phyloP scores from a whole-genome alignment of 257 asterid species.

The Mentha longifolia region DNA sequence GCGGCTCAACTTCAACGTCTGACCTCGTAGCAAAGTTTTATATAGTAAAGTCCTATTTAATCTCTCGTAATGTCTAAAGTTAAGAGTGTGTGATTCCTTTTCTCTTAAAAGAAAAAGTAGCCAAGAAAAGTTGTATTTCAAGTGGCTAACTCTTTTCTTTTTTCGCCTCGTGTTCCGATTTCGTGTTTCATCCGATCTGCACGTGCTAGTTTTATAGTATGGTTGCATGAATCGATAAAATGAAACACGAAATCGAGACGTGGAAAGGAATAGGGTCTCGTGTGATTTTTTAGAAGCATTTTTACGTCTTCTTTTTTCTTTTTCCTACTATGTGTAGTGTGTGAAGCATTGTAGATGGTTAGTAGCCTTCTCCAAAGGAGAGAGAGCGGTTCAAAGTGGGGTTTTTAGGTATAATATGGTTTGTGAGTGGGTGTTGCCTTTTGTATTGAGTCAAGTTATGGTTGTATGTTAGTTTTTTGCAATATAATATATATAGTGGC shows the following conservation, averaged over 20 bases:
- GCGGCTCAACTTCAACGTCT: slow-evolving; percentile 90
- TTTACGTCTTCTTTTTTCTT: not conserved
- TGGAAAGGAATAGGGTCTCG: not conserved
- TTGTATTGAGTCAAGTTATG: slow-evolving; percentile 10
- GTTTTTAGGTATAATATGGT: slow-evolving; percentile 31
- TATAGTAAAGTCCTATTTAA: not conserved
- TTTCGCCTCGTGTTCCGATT: not conserved
- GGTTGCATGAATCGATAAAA: not conserved
- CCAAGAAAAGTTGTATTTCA: slow-evolving; percentile 26
- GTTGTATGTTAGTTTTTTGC: slow-evolving; percentile 33
- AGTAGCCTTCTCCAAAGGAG: slow-evolving; percentile 97
- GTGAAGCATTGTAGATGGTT: slow-evolving; percentile 32
- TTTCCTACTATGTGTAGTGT: slow-evolving; percentile 31
- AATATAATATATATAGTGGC: slow-evolving; percentile 26
- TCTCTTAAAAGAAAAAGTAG: slow-evolving; percentile 37
- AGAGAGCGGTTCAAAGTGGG: slow-evolving; percentile 67
- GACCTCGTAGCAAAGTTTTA: not conserved
- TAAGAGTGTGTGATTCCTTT: slow-evolving; percentile 22
- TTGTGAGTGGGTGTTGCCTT: slow-evolving; percentile 27
- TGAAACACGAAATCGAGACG: not conserved
- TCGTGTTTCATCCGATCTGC: slow-evolving; percentile 1
- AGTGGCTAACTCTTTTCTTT: slow-evolving; percentile 33
- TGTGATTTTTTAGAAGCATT: not conserved
- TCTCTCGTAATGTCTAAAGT: not conserved
- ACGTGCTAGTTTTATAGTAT: not conserved